Base-by-base conservation (phyloP, 129 eudicot species). In the Flaveria trinervia region DNA sequence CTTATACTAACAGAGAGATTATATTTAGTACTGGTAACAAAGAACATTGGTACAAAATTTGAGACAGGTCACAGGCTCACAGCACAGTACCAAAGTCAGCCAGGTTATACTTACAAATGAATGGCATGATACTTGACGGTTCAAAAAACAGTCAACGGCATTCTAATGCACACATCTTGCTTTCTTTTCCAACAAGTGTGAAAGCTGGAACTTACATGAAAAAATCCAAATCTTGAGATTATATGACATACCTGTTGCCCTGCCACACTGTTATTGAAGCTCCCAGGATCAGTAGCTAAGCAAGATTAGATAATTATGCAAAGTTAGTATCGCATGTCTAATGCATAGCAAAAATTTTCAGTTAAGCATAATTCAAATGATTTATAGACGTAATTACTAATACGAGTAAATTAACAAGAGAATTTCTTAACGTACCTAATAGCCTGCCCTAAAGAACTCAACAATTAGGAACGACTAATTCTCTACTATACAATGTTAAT, bases 191-290 rank as follows among this genome's bases (percentile, higher is more conserved):
- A 65, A 80, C 49, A 73, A 73, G 41, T 11, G 28, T 26, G 10
- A 74, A 5, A 36, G 41, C 41, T 36, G 7, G 1, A 80, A 65
- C 68, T 73, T 65, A 43, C 50, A 65, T 51, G 17, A 12, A 17
- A 45, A 56, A 56, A 17, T 14, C 48, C 43, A 44, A 74, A 74
- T 56, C 56, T 44, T 11, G 67, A 43, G 71, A 60, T 8, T 67
- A 79, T 48, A 72, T 28, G 10, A 74, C 76, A 57, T 43, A 92
- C 98, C 98, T 92, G 93, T 85, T 90, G 86, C 60, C 87, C 98
- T 17, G 86, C 77, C 23, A 92, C 98, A 76, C 98, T 92, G 81
- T 90, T 92, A 87, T 92, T 92, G 79, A 92, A 92, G 87, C 96
- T 88, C 73, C 98, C 94, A 33, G 89, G 89, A 86, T 92, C 96